Evolutionary conservation across 2,329 filamentous ascomycete genomes (phyloP).

Genomic region (Whalleya microplaca): DNA sequence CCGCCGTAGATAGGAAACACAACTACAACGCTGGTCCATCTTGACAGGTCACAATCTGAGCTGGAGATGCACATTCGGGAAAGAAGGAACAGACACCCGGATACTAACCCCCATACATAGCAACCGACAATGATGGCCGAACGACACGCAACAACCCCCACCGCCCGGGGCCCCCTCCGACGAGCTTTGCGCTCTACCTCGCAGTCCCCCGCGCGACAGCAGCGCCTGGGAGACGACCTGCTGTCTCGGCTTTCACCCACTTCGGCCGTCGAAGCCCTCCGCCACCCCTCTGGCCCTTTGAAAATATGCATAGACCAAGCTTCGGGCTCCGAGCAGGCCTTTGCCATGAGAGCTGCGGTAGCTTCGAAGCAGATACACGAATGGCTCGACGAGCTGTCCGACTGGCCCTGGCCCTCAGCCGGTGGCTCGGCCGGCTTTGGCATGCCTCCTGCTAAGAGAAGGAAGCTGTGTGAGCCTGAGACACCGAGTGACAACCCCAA

Average conservation of each 20-base stretch:
- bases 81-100: constrained; percentile 18
- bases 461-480: constrained; percentile 39
- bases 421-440: constrained; percentile 59
- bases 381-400: constrained; percentile 73
- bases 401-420: constrained; percentile 60
- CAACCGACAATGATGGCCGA: constrained; percentile 41
- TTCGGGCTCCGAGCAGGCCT: constrained; percentile 68
- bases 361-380: constrained; percentile 72
- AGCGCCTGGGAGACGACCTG: constrained; percentile 57
- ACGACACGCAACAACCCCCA: constrained; percentile 37
- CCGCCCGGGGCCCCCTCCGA: constrained; percentile 43
- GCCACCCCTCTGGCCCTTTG: constrained; percentile 54
- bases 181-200: constrained; percentile 45
- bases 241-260: constrained; percentile 64
- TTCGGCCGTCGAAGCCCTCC: constrained; percentile 63
- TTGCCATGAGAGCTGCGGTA: constrained; percentile 71
- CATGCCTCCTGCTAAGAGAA: constrained; percentile 47
- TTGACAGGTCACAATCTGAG: constrained; percentile 25
- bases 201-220: constrained; percentile 51
- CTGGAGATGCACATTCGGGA: constrained; percentile 22
- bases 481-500: constrained; percentile 24
- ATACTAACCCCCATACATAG: constrained; percentile 32
- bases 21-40: constrained; percentile 5
- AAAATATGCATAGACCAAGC: constrained; percentile 65
- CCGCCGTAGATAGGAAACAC: constrained; percentile 26